Evolutionary conservation across 1,139 yeast genomes (phyloP).

Genomic region (Protomyces gravidus): DNA sequence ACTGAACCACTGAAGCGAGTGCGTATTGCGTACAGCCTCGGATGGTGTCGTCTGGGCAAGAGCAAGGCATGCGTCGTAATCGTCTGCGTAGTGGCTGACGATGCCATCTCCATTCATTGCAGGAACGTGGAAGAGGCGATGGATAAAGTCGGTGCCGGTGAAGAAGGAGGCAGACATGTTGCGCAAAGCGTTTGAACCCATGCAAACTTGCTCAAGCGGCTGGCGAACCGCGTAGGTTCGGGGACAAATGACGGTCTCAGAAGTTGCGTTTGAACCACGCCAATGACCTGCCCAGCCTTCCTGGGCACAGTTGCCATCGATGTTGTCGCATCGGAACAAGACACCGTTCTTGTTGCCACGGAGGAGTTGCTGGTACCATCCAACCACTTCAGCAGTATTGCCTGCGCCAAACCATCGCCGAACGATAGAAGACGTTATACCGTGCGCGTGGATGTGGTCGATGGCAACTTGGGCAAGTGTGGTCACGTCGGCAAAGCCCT

Average conservation of each 20-base stretch:
- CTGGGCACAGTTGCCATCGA: background rate
- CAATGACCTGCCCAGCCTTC: slow-evolving; percentile 1
- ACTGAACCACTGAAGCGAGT: background rate
- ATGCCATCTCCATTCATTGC: background rate
- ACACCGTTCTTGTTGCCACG: background rate
- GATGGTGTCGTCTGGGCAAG: background rate
- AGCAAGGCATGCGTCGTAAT: background rate
- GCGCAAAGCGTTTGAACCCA: background rate
- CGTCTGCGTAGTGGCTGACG: slow-evolving; percentile 1
- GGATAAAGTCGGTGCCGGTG: background rate
- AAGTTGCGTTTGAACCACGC: slow-evolving; percentile 10
- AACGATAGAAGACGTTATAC: background rate
- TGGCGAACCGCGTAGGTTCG: background rate
- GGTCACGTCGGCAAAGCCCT: background rate
- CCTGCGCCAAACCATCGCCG: background rate
- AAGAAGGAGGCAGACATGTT: background rate
- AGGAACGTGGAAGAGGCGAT: slow-evolving; percentile 2
- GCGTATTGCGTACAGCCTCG: background rate
- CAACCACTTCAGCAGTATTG: background rate
- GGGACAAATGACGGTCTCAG: slow-evolving; percentile 1
- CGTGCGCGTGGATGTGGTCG: background rate
- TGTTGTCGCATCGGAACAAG: slow-evolving; percentile 2
- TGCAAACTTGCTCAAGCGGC: slow-evolving; percentile 3
- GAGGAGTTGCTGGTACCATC: background rate
- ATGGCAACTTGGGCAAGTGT: background rate